These are phyloP conservation scores for Saitozyma sp. DNA, from an alignment of 768 basidiomycete genomes.

Conservation along the genomic window DNA sequence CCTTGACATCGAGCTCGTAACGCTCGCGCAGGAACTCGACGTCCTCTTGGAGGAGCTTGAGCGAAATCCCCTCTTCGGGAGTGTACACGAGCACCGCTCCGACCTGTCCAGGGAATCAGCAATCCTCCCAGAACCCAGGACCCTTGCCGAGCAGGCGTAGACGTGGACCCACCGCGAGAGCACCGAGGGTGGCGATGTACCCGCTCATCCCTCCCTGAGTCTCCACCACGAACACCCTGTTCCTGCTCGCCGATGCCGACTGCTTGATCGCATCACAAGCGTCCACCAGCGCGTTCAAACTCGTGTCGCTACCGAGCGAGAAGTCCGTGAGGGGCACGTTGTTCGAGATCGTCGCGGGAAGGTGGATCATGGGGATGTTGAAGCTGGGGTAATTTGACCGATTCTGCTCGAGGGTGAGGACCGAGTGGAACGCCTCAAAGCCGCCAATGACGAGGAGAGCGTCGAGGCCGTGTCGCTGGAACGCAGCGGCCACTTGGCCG, in stretches of 20 bases:
- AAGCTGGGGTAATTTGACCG: slow-evolving; percentile 83
- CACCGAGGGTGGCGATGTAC: slow-evolving; percentile 92
- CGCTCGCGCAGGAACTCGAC: slow-evolving; percentile 84
- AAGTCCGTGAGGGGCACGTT: slow-evolving; percentile 97
- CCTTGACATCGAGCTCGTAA: slow-evolving; percentile 80
- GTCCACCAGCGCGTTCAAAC: slow-evolving; percentile 92
- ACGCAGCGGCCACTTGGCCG: slow-evolving; percentile 82
- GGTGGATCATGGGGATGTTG: slow-evolving; percentile 91
- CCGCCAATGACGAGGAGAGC: slow-evolving; percentile 88
- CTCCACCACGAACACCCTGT: slow-evolving; percentile 96
- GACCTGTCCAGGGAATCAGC: slow-evolving; percentile 57
- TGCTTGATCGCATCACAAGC: slow-evolving; percentile 99
- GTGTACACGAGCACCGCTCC: slow-evolving; percentile 93
- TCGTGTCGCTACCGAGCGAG: slow-evolving; percentile 94
- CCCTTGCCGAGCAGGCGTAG: background rate
- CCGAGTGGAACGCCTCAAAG: slow-evolving; percentile 86
- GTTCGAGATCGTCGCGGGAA: slow-evolving; percentile 96
- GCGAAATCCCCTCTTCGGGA: slow-evolving; percentile 82
- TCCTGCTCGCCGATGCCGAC: slow-evolving; percentile 91
- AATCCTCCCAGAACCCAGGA: background rate
- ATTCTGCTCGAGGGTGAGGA: slow-evolving; percentile 75
- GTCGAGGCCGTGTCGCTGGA: slow-evolving; percentile 80
- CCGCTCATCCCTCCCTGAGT: slow-evolving; percentile 97
- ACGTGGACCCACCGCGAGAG: slow-evolving; percentile 72
- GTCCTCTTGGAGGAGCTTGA: slow-evolving; percentile 77